Base-by-base conservation (phyloP, 2,329 filamentous ascomycete genomes). In the Pseudogymnoascus sp. region DNA sequence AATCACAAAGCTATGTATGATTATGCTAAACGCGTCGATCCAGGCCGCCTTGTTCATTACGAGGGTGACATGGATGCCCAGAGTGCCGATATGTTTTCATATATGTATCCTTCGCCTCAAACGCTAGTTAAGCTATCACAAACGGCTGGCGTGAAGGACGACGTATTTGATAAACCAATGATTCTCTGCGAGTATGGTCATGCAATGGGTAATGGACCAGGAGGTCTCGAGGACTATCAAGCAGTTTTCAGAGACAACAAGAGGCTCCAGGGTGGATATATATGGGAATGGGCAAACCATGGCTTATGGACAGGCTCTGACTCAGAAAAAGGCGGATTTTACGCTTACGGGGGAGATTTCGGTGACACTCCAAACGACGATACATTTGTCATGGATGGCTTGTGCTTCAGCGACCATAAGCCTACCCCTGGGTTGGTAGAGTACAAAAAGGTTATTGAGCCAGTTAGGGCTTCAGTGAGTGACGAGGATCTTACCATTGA, bases 131-230 rank as follows among this genome's bases (percentile, higher is more conserved):
- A 67, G 18, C 62, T 66, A 30, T 63, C 63, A 8, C 33, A 53
- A 35, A 53, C 47, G 25, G 47, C 47, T 20, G 47, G 47, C 15
- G 15, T 33, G 33, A n/a, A 60, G 4, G 36, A 18, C 14, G 70
- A 75, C 71, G 22, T 9, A 2, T 43, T 18, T 36, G 36, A 43
- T 4, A 83, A 88, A 71, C 84, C 84, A 0, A 73, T 88, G 1
- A 74, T 88, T 1, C 76, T 83, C 2, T 83, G 80, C 67, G 81
- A 85, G 64, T 83, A 81, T 63, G 79, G 72, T 0, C 81, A 83
- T 67, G 86, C 88, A 1, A 90, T 90, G 87, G 88, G 88, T 5
- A 90, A 90, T 66, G 87, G 86, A 0, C 88, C 88, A 0, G 87
- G 88, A 1, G 82, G 81, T 35, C 76, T 90, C 9, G 80, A 86